phyloP scores from a whole-genome alignment of 1,284 basidiomycete species.

The Microbotryomycetes sp. region DNA sequence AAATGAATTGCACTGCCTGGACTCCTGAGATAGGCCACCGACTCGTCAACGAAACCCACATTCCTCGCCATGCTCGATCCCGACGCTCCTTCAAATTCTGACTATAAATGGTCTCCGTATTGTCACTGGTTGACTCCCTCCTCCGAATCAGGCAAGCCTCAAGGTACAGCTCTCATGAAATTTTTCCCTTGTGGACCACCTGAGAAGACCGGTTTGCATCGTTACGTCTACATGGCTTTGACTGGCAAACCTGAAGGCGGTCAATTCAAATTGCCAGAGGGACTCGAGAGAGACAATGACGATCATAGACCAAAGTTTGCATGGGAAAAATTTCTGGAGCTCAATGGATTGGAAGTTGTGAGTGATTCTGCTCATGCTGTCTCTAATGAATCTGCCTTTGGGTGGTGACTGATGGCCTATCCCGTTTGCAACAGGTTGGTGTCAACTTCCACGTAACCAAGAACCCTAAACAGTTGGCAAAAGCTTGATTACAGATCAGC shows the following conservation, averaged over 20 bases:
- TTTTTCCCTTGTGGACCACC: neutral
- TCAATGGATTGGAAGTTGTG: neutral
- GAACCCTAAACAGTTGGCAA: neutral
- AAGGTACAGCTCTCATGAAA: neutral
- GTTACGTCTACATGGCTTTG: neutral
- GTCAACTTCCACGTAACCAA: neutral
- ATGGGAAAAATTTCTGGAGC: neutral
- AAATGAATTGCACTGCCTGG: too few relatives aligned
- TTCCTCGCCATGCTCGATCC: neutral
- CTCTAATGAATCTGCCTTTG: too few relatives aligned
- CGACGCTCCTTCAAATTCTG: neutral
- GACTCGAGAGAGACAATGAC: neutral
- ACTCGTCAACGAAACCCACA: neutral
- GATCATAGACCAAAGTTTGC: neutral
- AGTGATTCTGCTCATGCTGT: too few relatives aligned
- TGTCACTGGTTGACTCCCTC: neutral
- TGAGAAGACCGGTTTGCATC: neutral
- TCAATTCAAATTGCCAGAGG: neutral
- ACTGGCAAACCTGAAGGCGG: neutral
- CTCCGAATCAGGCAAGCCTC: neutral
- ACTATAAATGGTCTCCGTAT: neutral
- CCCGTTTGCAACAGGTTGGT: neutral
- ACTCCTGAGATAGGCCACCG: too few relatives aligned
- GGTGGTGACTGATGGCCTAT: neutral
- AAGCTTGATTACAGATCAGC: neutral